Evolutionary conservation across 2,329 filamentous ascomycete species (phyloP), one percentile per base, ranked within the genome.

Genomic region (Alternaria dauci): DNA sequence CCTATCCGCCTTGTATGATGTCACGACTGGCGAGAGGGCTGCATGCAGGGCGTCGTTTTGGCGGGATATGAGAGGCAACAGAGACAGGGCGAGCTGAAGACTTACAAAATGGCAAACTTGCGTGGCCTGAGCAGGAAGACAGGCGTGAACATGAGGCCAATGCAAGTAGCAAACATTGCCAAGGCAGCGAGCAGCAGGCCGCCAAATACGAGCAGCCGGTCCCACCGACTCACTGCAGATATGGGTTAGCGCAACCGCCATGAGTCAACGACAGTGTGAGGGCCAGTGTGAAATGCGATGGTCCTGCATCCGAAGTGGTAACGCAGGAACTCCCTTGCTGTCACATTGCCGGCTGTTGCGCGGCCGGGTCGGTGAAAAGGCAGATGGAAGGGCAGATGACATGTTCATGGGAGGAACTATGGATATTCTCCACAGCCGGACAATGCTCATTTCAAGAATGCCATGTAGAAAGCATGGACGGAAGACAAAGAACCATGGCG

Each of bases 71-170:
- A 62, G 54, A 62, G 54, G 59, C 52, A 66, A 63, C 66, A 59
- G 54, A 62, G 54, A 58, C 53, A 66, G 63, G 66, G 58, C 55
- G 61, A 57, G 63, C 55, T 50, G 52, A 69, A 68, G 64, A 94
- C 94, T 91, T 89, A 98, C 95, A 98, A 80, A 68, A 96, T 93
- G 56, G 94, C 94, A 84, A 99, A 97, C 85, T 98, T 99, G 81
- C 91, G 88, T 70, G 94, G 94, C 77, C 87, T 89, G 67, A 93
- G 80, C 68, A 91, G 86, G 69, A 97, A 86, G 62, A 94, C 85
- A 55, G 73, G 73, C 28, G 78, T 80, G 61, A 94, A 94, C 82
- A 96, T 94, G 58, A 98, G 84, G 71, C 90, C 90, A 82, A 98
- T 96, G 84, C 92, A 94, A 72, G 96, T 88, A 78, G 96, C 88